These are phyloP conservation scores for Plasmodium berghei DNA, from an alignment of 169 alveolate species.

Conservation along the genomic window DNA sequence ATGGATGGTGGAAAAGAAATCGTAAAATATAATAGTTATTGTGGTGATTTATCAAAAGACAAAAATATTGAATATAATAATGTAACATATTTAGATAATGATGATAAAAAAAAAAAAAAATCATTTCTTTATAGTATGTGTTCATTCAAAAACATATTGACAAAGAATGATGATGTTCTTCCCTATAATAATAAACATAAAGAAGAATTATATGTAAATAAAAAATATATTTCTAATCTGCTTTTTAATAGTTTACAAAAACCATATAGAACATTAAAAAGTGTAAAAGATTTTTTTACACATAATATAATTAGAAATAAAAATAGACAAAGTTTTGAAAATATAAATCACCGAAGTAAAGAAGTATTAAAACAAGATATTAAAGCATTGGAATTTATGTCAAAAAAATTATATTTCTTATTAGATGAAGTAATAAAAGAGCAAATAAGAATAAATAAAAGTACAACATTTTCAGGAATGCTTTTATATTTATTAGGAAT, in stretches of 20 bases:
- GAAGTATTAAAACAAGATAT: slow-evolving; percentile 50
- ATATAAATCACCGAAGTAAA: slow-evolving; percentile 35
- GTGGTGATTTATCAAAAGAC: not conserved
- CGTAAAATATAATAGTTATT: no score
- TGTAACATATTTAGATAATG: not conserved
- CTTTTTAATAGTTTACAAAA: slow-evolving; percentile 28
- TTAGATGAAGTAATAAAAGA: slow-evolving; percentile 61
- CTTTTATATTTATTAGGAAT: slow-evolving; percentile 47
- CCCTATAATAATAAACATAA: not conserved
- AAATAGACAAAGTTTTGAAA: slow-evolving; percentile 4
- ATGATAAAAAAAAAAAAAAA: slow-evolving; percentile 11
- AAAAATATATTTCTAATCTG: slow-evolving; percentile 12
- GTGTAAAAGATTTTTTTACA: slow-evolving; percentile 59
- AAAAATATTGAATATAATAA: not conserved
- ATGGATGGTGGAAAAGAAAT: not conserved
- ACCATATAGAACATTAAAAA: slow-evolving; percentile 46
- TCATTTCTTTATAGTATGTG: slow-evolving; percentile 1
- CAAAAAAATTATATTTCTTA: slow-evolving; percentile 47
- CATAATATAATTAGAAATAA: no score
- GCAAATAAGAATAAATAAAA: slow-evolving; percentile 51
- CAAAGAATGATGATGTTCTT: not conserved
- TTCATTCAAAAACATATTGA: slow-evolving; percentile 14
- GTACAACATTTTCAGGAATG: slow-evolving; percentile 50
- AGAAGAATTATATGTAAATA: not conserved
- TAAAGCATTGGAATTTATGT: slow-evolving; percentile 63